phyloP scores from a whole-genome alignment of 108 stramenopile genomes.

The Skeletonema grethae region DNA sequence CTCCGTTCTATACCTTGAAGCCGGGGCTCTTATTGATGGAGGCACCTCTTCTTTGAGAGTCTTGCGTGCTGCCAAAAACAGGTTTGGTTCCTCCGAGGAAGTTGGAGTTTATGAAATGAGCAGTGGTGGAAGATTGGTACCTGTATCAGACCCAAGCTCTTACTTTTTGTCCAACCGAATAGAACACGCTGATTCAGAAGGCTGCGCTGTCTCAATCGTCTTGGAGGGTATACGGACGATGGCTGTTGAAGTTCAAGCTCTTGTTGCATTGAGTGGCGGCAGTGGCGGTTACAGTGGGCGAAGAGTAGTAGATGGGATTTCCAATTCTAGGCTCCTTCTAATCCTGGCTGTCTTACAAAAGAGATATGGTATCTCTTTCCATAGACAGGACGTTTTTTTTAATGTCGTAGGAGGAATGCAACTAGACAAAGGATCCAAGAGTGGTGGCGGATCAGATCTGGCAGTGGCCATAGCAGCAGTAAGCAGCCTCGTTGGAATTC shows the following conservation, averaged over 20 bases:
- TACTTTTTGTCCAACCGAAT: conserved; percentile 70
- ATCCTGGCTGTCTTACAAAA: conserved; percentile 93
- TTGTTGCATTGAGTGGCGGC: conserved; percentile 48
- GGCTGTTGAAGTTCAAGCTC: conserved; percentile 74
- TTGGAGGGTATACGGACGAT: conserved; percentile 92
- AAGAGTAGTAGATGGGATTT: conserved; percentile 81
- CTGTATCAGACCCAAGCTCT: conserved; percentile 82
- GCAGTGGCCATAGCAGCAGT: conserved; percentile 82
- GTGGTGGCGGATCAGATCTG: conserved; percentile 72
- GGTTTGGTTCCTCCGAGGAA: conserved; percentile 88
- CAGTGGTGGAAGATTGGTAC: conserved; percentile 66
- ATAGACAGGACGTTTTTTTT: conserved; percentile 81
- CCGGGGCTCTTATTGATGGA: conserved; percentile 45
- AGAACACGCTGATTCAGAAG: conserved; percentile 69
- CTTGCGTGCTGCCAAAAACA: conserved; percentile 87
- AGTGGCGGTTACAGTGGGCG: conserved; percentile 50
- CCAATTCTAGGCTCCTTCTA: conserved; percentile 72
- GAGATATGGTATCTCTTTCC: conserved; percentile 75
- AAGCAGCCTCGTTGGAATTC: conserved; percentile 74
- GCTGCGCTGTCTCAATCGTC: conserved; percentile 85
- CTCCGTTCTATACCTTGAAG: conserved; percentile 90
- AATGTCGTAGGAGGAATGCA: conserved; percentile 89
- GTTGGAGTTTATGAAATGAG: conserved; percentile 92
- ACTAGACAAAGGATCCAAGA: conserved; percentile 49
- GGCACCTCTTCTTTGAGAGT: conserved; percentile 60